Evolutionary conservation across 1,284 basidiomycete species (phyloP), one percentile per base, ranked within the genome.

Genomic region (Apiotrichum domesticum): DNA sequence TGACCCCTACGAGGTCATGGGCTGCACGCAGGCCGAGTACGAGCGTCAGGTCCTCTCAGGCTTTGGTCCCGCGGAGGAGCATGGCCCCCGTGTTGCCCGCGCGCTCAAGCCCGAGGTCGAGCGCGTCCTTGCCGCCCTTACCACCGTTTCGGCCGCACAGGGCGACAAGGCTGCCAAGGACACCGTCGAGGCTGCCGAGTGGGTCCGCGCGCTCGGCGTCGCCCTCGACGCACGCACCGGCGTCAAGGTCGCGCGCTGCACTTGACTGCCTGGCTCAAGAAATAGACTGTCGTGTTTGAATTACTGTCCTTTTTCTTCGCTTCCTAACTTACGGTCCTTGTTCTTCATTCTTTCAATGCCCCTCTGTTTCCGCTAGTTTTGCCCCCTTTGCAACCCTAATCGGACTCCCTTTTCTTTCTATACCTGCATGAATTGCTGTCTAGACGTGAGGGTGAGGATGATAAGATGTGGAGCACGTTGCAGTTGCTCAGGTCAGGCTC

Each of bases 11-110:
- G 72, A 76, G 54, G 57, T 73, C n/a, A 72, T 71, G 66, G 73
- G 71, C 29, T 69, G 70, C 65, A 60, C 66, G 0, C 56, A 51
- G 33, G 67, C 63, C 15, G 74, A 78, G 51, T 78, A 75, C 59
- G 76, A 77, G 47, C 61, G 69, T 15, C 69, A 74, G 52, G 70
- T 76, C 14, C 57, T 77, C 14, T 60, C 60, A 40, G 74, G 75
- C 6, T 78, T 78, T 52, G 71, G 71, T 7, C 65, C 71, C 0
- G 77, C 77, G 4, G 77, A 78, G 56, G 75, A 77, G 51, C 71
- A 69, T 63, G 73, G 68, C 1, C 61, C 68, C 7, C 59, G 70
- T 21, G 73, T 75, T 14, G 77, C 72, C 5, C 47, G 64, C n/a
- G 73, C 67, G 2, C 63, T 75, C 63, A 75, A 76, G 66, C 58